A percentile compares a stretch with the other conserved stretches of the same genome.
Conservation (phyloP, 1,139 yeast genomes). For the Lodderomyces elongisporus region DNA sequence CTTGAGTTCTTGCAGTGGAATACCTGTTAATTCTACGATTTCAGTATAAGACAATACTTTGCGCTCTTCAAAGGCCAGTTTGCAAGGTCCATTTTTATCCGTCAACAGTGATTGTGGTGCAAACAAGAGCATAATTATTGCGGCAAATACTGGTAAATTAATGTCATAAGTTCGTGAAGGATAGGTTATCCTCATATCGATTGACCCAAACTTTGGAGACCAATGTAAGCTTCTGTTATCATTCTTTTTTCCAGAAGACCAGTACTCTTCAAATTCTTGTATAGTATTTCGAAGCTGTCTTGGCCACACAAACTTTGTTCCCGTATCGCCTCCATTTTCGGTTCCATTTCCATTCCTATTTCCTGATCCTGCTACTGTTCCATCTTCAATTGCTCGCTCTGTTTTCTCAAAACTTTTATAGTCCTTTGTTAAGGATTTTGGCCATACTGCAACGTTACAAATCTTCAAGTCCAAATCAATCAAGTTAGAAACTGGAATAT, state of each 20-base stretch:
- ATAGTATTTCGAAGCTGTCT: constrained; percentile 34
- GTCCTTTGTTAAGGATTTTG: constrained; percentile 49
- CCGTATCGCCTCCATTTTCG: too few species aligned
- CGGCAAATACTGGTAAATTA: constrained; percentile 77
- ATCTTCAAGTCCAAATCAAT: constrained; percentile 48
- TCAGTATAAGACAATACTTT: constrained; percentile 48
- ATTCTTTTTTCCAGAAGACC: constrained; percentile 52
- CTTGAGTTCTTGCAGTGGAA: constrained; percentile 66
- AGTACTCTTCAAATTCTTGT: constrained; percentile 38
- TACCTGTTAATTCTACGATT: constrained; percentile 60
- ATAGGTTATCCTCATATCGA: constrained; percentile 67
- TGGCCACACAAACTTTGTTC: constrained; percentile 42
- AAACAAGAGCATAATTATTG: constrained; percentile 69
- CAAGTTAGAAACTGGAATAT: constrained; percentile 13
- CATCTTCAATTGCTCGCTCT: too few species aligned
- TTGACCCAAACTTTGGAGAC: constrained; percentile 81
- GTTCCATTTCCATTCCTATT: too few species aligned
- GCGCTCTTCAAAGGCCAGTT: constrained; percentile 42
- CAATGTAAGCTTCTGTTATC: constrained; percentile 73
- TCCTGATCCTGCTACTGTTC: too few species aligned
- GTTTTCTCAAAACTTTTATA: constrained; percentile 43
- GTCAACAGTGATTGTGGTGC: constrained; percentile 49
- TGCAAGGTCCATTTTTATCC: constrained; percentile 25
- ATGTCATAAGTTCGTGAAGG: constrained; percentile 71
- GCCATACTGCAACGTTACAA: constrained; percentile 51